Percentiles rank a stretch among this genome's conserved stretches.
phyloP scores from a whole-genome alignment of 2,329 filamentous ascomycete genomes.

The Didymella arachidicola region DNA sequence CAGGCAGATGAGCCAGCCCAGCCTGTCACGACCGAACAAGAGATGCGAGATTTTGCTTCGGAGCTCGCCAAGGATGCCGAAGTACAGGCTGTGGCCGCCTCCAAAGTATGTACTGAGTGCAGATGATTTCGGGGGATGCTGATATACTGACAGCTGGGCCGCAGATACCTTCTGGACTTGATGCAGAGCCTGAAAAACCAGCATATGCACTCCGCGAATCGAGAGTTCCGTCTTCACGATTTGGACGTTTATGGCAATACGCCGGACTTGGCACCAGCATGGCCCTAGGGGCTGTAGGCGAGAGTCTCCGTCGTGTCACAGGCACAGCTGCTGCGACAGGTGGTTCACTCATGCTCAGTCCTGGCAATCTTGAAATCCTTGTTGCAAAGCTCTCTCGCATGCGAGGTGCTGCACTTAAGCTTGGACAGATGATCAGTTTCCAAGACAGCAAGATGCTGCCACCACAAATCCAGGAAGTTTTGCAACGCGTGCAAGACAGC shows the following conservation, averaged over 20 bases:
- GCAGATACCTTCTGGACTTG: conserved; percentile 46
- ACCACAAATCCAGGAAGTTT: conserved; percentile 81
- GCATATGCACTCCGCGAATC: conserved; percentile 83
- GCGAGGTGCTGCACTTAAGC: conserved; percentile 94
- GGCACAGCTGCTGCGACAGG: conserved; percentile 65
- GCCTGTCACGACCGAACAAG: conserved; percentile 36
- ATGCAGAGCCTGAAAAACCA: conserved; percentile 40
- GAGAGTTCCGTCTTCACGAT: conserved; percentile 83
- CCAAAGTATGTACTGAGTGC: conserved; percentile 36
- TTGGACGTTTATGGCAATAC: conserved; percentile 94
- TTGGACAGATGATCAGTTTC: conserved; percentile 98
- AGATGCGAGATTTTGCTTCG: conserved; percentile 57
- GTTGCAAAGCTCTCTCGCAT: conserved; percentile 94
- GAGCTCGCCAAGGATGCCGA: conserved; percentile 55
- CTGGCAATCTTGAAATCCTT: conserved; percentile 89
- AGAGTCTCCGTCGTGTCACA: conserved; percentile 80
- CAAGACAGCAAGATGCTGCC: conserved; percentile 97
- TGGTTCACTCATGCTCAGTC: conserved; percentile 86
- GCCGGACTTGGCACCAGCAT: conserved; percentile 91
- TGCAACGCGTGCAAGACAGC: conserved; percentile 93
- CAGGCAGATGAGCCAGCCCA: conserved; percentile 14
- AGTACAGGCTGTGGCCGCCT: conserved; percentile 19
- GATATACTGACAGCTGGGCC: conserved; percentile 56
- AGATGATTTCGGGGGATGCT: conserved; percentile 40
- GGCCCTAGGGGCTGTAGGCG: conserved; percentile 89